Conservation (phyloP, 192 early-diverging fungal species). For the Coemansia biformis region DNA sequence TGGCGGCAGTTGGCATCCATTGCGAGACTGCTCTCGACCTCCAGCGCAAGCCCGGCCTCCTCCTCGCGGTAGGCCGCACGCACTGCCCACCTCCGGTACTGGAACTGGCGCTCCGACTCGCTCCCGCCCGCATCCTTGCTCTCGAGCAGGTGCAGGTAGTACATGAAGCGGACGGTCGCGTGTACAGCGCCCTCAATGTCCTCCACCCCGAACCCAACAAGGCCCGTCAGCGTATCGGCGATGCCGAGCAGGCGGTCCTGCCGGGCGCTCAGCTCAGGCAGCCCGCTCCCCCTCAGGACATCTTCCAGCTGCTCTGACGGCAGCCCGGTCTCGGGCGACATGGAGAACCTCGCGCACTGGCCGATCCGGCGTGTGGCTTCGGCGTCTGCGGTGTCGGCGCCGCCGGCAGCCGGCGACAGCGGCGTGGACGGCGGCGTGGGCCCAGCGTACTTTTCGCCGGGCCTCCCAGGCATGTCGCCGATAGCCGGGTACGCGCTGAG, state of each 20-base stretch:
- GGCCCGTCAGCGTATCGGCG: constrained; percentile 6
- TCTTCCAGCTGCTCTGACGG: constrained; percentile 7
- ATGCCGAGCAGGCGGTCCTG: constrained; percentile 24
- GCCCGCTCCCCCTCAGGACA: constrained; percentile 8
- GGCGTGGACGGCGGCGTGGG: constrained; percentile 41
- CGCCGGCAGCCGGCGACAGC: neutral
- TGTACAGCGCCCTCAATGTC: constrained; percentile 29
- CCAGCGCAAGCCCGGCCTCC: constrained; percentile 15
- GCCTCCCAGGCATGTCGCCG: constrained; percentile 8
- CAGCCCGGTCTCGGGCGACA: constrained; percentile 12
- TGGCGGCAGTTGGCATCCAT: constrained; percentile 10
- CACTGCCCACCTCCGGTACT: constrained; percentile 27
- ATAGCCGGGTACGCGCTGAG: constrained; percentile 36
- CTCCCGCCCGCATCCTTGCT: neutral
- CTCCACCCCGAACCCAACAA: constrained; percentile 23
- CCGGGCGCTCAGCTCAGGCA: constrained; percentile 13
- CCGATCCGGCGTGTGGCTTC: constrained; percentile 5
- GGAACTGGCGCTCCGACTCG: constrained; percentile 3
- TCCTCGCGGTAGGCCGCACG: constrained; percentile 42
- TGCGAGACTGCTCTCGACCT: constrained; percentile 5
- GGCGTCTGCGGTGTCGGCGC: neutral
- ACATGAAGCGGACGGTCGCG: constrained; percentile 28
- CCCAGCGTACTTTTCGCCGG: constrained; percentile 6
- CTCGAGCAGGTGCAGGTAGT: constrained; percentile 24
- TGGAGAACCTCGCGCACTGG: constrained; percentile 26